Base-by-base conservation (phyloP, 176 grass and related monocot species). In the Lolium multiflorum region DNA sequence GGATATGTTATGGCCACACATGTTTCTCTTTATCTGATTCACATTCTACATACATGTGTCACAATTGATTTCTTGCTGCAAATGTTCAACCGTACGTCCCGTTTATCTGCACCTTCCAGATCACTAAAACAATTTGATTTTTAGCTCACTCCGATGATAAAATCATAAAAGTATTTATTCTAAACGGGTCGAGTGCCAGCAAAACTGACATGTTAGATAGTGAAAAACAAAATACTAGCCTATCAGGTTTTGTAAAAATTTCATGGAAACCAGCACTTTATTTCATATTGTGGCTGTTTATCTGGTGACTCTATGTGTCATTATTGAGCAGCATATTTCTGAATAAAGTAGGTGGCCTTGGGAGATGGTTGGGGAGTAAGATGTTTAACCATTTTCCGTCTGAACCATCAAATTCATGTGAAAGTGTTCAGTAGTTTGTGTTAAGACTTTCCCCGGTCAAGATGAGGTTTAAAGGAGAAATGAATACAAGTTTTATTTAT, bases 291-390 rank as follows among this genome's bases (percentile, higher is more conserved):
- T 98, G 96, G 90, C 18, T 83, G 62, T 80, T 54, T 79, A 86
- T 98, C 74, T 98, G 93, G 96, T 83, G 84, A 26, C 87, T 59
- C 71, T 83, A 92, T 83, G 89, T 94, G 54, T 86, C 94, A 46
- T 46, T 95, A 50, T 94, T 95, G 83, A 82, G 86, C 84, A 86
- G 81, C 56, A 79, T 95, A 35, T 81, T 85, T 86, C 89, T 98
- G 15, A 94, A 95, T 74, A 89, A 84, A 85, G 51, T 91, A 15
- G 86, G 93, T 86, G 84, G 79, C 82, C 83, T 95, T 54, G 74
- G 12, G 91, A 95, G 84, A 98, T 98, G 96, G 88, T 95, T 86
- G 84, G 81, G 87, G 95, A 98, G 93, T 93, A 95, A 89, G 83
- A 81, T 84, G 49, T 0, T 63, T 11, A 69, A 64, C 22, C 51